Evolutionary conservation across 164 flowering plant species (phyloP).

Genomic region (Stephania yunnanensis): DNA sequence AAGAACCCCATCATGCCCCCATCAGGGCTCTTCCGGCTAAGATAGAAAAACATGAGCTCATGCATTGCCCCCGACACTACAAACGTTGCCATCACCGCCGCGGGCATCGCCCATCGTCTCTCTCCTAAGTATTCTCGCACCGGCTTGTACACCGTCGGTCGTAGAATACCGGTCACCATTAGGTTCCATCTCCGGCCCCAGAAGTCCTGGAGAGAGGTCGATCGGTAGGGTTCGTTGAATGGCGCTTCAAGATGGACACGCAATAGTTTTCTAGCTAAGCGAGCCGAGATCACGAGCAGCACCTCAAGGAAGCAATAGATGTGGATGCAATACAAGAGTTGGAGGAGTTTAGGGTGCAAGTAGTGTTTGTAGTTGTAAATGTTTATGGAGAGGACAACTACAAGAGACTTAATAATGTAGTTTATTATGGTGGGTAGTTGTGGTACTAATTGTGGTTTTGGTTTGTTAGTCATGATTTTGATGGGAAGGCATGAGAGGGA

Average conservation of each 20-base stretch:
- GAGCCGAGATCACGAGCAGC: conserved; percentile 16
- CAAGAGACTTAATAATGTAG: conserved; percentile 11
- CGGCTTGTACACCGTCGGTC: conserved; percentile 10
- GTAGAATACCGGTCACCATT: conserved; percentile 19
- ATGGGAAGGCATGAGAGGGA: conserved; percentile 42
- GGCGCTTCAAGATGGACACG: conserved; percentile 24
- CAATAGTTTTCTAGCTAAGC: conserved; percentile 3
- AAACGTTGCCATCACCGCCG: conserved; percentile 25
- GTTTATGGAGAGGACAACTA: conserved; percentile 15
- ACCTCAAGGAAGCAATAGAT: conserved; percentile 34
- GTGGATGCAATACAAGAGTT: conserved; percentile 24
- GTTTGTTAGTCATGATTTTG: conserved; percentile 19
- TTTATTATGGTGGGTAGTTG: conserved; percentile 18
- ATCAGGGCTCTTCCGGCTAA: conserved; percentile 17
- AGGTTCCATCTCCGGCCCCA: conserved; percentile 39
- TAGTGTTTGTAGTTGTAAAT: conserved; percentile 15
- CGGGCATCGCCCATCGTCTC: conserved; percentile 21
- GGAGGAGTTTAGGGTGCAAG: conserved; percentile 21
- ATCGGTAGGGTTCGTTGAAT: conserved; percentile 27
- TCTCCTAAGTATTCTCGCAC: conserved; percentile 4
- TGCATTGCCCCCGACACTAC: conserved; percentile 36
- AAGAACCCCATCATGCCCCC: conserved; percentile 29
- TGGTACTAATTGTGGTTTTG: neutral
- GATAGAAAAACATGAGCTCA: conserved; percentile 33
- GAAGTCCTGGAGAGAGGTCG: conserved; percentile 33